Percentiles rank a stretch among this genome's conserved stretches.
Evolutionary conservation across 345 rosid genomes (phyloP).

Genomic region (Corchorus olitorius): DNA sequence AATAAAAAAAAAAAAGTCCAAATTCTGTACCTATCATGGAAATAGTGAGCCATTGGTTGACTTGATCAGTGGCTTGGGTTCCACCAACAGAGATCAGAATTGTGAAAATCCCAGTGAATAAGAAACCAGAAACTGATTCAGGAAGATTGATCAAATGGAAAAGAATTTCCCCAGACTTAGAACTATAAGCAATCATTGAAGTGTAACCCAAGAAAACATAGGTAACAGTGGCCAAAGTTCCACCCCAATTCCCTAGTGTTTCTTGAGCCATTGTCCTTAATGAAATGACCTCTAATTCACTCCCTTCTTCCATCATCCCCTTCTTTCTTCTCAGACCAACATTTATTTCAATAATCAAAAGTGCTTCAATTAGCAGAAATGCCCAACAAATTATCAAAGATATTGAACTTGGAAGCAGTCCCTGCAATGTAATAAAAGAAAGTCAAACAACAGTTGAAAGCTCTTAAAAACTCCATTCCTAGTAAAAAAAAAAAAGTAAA

Average conservation of each 20-base stretch:
- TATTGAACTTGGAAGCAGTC: constrained; percentile 62
- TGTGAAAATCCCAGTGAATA: constrained; percentile 49
- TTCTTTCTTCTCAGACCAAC: constrained; percentile 38
- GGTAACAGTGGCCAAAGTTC: constrained; percentile 44
- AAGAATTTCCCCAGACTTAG: constrained; percentile 64
- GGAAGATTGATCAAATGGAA: constrained; percentile 53
- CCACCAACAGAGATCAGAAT: constrained; percentile 53
- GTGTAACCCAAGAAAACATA: constrained; percentile 64
- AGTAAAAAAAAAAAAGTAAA: no score
- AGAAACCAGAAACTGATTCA: constrained; percentile 39
- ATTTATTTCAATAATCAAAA: constrained; percentile 59
- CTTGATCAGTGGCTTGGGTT: constrained; percentile 53
- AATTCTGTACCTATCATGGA: constrained; percentile 57
- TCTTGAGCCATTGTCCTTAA: constrained; percentile 70
- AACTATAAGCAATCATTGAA: constrained; percentile 58
- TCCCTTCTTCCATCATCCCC: constrained; percentile 31
- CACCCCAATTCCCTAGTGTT: constrained; percentile 63
- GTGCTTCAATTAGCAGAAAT: constrained; percentile 59
- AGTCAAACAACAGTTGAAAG: background rate
- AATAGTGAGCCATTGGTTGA: constrained; percentile 60
- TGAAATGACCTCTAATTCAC: constrained; percentile 51
- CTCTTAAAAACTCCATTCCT: background rate
- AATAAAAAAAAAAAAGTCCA: background rate
- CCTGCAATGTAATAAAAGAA: constrained; percentile 27
- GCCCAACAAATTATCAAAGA: constrained; percentile 55